Evolutionary conservation across 208 protist species (phyloP), one percentile per base, ranked within the genome.

Genomic region (Leishmania tropica): DNA sequence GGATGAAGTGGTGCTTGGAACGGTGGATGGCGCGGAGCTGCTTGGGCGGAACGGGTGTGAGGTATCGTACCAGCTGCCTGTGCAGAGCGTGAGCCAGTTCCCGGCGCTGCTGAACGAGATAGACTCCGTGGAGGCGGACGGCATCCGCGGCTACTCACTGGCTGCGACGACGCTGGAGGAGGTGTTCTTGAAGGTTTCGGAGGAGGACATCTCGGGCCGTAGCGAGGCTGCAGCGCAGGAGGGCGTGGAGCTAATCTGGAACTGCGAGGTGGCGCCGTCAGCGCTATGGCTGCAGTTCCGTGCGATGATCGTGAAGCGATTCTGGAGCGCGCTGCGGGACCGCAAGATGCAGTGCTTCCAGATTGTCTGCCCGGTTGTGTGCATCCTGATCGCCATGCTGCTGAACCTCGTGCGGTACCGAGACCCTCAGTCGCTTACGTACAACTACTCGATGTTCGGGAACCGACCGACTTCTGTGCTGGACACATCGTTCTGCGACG

Each of bases 121-220:
- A 24, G 89, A 91, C 53, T 87, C 97, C 76, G 83, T 89, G 2
- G 71, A 85, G 15, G 67, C 56, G n/a, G 58, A 81, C 6, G 87
- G 91, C n/a, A 80, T 96, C 17, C 78, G 81, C 21, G 81, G 76
- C 45, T 95, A 91, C 85, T 76, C 88, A 15, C 76, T 97, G 45
- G 87, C 87, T 40, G 88, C 87, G 21, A 95, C 92, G n/a, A 95
- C 92, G 58, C 82, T 96, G 42, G 93, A 96, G 78, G 89, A 96
- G 76, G 89, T 96, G 28, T 96, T 95, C 64, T 47, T 96, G 64
- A 67, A 78, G 56, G 86, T 94, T 42, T 89, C 90, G 53, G 81
- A 81, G 48, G 81, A 77, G 58, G 79, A 81, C 47, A 42, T 96
- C 99, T 67, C 92, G 90, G 6, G 98, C 99, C 67, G 91, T 98